Evolutionary conservation across 305 asterid genomes (phyloP).

Genomic region (Solanum hybrid): DNA sequence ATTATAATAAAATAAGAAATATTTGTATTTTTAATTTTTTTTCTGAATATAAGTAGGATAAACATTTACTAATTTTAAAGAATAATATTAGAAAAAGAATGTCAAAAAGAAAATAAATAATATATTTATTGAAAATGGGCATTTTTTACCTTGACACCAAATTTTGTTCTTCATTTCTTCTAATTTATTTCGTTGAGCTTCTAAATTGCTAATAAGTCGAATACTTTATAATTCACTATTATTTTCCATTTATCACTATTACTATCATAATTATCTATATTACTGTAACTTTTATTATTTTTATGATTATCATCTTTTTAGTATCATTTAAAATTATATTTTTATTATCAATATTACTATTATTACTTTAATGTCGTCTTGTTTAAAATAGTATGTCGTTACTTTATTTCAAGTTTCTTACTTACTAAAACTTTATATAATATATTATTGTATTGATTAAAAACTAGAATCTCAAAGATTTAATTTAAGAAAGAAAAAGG

Average conservation of each 20-base stretch:
- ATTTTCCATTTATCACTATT: background rate
- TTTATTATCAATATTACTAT: background rate
- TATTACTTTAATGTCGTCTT: too few relatives aligned
- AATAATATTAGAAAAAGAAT: too few relatives aligned
- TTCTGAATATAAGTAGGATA: too few relatives aligned
- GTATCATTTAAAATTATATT: background rate
- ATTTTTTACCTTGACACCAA: background rate
- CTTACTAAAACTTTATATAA: background rate
- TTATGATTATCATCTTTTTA: background rate
- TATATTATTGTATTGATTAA: too few relatives aligned
- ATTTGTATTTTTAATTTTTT: too few relatives aligned
- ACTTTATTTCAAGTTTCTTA: background rate
- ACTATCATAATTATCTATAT: too few relatives aligned
- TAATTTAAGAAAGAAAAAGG: too few relatives aligned
- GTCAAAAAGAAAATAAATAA: too few relatives aligned
- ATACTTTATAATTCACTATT: background rate
- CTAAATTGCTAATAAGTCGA: background rate
- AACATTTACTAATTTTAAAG: background rate
- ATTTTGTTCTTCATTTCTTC: background rate
- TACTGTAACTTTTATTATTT: background rate
- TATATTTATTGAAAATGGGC: background rate
- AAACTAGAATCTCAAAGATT: too few relatives aligned
- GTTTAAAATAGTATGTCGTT: too few relatives aligned
- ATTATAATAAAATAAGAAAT: too few relatives aligned
- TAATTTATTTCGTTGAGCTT: background rate